A percentile compares a stretch with the other conserved stretches of the same genome.
Conservation (phyloP, 495 filamentous ascomycete genomes). For the Neurospora sp. region DNA sequence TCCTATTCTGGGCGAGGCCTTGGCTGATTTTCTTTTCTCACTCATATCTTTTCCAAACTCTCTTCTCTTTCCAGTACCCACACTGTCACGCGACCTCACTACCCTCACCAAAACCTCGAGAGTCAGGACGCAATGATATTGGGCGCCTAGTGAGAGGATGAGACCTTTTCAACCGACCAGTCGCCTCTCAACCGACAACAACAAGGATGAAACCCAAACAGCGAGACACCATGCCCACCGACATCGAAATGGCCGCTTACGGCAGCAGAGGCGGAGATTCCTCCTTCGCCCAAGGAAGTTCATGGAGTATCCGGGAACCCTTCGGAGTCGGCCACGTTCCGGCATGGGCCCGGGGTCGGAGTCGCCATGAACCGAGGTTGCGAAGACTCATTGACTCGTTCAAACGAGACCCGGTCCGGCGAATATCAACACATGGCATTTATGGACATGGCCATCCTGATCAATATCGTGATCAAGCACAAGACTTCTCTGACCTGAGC, state of each 20-base stretch:
- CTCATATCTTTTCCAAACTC: neutral
- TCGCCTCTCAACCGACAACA: neutral
- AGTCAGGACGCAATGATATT: neutral
- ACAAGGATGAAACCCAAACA: neutral
- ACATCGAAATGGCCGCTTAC: neutral
- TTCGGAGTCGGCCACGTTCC: conserved; percentile 1
- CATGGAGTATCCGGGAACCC: conserved; percentile 28
- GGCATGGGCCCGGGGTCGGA: neutral
- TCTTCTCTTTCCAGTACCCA: neutral
- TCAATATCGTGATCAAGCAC: conserved; percentile 1
- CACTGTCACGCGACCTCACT: neutral
- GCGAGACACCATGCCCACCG: neutral
- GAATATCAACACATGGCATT: conserved; percentile 35
- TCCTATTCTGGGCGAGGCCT: neutral
- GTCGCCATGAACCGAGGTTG: conserved; percentile 9
- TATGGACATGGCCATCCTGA: conserved; percentile 36
- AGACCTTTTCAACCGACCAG: neutral
- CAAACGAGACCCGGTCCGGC: conserved; percentile 62
- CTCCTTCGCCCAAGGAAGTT: conserved; percentile 26
- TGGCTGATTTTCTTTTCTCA: neutral
- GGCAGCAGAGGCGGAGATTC: conserved; percentile 14
- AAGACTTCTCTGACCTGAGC: neutral
- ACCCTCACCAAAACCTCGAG: neutral
- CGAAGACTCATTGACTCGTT: conserved; percentile 65
- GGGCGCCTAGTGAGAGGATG: neutral